Base-by-base conservation (phyloP, 2,329 filamentous ascomycete species). In the Furcasterigmium furcatum region DNA sequence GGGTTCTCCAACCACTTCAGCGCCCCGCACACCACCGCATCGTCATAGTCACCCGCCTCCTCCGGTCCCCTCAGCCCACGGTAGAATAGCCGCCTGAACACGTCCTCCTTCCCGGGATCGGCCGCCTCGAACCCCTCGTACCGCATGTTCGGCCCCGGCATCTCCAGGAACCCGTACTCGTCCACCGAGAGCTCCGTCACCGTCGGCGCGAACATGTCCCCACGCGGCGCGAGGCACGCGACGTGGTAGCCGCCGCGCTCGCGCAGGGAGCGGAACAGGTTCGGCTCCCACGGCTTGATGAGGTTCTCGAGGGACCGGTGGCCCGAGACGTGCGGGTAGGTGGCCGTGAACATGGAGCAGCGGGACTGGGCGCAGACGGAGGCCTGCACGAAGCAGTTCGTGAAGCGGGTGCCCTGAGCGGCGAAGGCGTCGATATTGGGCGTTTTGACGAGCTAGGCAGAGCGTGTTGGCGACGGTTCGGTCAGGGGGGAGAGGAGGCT, bases 201-300 rank as follows among this genome's bases (percentile, higher is more conserved):
- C 0, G 54, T 64, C 0, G 65, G 63, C 0, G 70, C 69, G 48
- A 70, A 74, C 0, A 61, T 64, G 45, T 73, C 64, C 0, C 67
- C 68, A 5, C 67, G 51, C 0, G 68, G 68, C 1, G 66, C 62
- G 3, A 74, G 61, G 32, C 63, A 74, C 0, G 71, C 70, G 8
- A 74, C 62, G 40, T 75, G 71, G 41, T 74, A 74, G 0, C 70
- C 71, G 1, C 53, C 49, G 14, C 40, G 36, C 34, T 73, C 70
- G 40, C 70, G 70, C 14, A 73, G 45, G 3, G 57, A 63, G 5
- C 68, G 63, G 45, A 75, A 71, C 2, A 74, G 36, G 42, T 74
- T 74, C 2, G 67, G 67, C 49, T 74, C 70, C 67, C 67, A 70
- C 0, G 70, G 68, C 47, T 73, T 74, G 49, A 74, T 65, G 5